These are phyloP conservation scores for Mikania micrantha DNA, from an alignment of 129 eudicot genomes.

Conservation along the genomic window DNA sequence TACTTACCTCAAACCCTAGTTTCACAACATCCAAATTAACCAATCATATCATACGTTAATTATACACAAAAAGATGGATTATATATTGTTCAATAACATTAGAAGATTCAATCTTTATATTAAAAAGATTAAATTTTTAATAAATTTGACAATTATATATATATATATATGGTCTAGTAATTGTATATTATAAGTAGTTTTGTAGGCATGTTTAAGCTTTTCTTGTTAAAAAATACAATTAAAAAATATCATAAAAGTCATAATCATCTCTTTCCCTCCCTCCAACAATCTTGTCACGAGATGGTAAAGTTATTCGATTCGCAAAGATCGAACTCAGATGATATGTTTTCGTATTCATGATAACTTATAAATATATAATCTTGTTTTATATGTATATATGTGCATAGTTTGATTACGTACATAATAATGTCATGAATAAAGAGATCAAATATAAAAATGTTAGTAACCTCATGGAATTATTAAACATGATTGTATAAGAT, in stretches of 20 bases:
- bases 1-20: conserved; percentile 64
- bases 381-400: too few species aligned
- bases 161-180: conserved; percentile 7
- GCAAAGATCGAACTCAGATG: too few species aligned
- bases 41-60: too few species aligned
- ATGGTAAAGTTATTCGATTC: background rate
- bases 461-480: conserved; percentile 9
- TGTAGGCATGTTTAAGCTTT: conserved; percentile 5
- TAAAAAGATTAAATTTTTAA: background rate
- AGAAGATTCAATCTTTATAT: background rate
- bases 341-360: background rate
- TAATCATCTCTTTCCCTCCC: conserved; percentile 17
- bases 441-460: background rate
- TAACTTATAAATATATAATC: background rate
- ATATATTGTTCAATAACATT: too few species aligned
- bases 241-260: conserved; percentile 8
- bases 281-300: conserved; percentile 2
- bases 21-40: background rate
- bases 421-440: conserved; percentile 6
- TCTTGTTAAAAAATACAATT: background rate
- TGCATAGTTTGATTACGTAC: too few species aligned
- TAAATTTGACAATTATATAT: background rate
- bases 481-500: background rate
- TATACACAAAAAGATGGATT: too few species aligned
- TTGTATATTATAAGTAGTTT: background rate